Base-by-base conservation (phyloP, 257 asterid genomes). In the Petunia axillaris region DNA sequence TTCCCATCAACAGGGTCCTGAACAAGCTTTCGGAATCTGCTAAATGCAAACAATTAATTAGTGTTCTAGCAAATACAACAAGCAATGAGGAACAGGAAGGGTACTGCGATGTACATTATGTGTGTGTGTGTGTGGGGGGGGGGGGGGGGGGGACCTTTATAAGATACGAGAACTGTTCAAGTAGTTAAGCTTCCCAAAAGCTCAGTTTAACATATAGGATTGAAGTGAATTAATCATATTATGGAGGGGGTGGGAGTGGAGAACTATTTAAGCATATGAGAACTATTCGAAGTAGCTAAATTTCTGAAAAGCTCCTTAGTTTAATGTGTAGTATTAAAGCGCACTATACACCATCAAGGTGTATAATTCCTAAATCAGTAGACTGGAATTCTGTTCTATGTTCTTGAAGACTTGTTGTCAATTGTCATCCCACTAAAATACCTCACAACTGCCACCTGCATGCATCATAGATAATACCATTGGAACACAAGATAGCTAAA, bases 1-100 rank as follows among this genome's bases (percentile, higher is more conserved):
- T 93, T 92, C 84, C 99, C 99, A 82, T 91, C 97, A 6, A 80
- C 64, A 62, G 99, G 98, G 55, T 90, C 95, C 44, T 84, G 82
- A 84, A 90, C 92, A 84, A 95, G 96, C 90, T 89, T 93, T 65
- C 85, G 84, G 74, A 93, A 83, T 76, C 99, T 95, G 89, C 85
- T 87, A 66, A 50, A 15, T 36, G 59, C 36, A 48, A 71, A 67
- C 60, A 71, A 71, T 50, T 71, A 48, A 50, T 37, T 50, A 58
- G 16, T 70, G 48, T 48, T 10, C 77, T 6, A 71, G 59, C 35
- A 48, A 67, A 70, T 70, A 70, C 60, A 48, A 16, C 11, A 6
- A 71, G 44, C 59, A 36, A 14, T 67, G 53, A 2, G 14, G 54
- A 66, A 66, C 68, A 71, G 58, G 44, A 71, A 70, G 40, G 35